Conservation (phyloP, 306 rosid genomes). For the Rubus idaeus region DNA sequence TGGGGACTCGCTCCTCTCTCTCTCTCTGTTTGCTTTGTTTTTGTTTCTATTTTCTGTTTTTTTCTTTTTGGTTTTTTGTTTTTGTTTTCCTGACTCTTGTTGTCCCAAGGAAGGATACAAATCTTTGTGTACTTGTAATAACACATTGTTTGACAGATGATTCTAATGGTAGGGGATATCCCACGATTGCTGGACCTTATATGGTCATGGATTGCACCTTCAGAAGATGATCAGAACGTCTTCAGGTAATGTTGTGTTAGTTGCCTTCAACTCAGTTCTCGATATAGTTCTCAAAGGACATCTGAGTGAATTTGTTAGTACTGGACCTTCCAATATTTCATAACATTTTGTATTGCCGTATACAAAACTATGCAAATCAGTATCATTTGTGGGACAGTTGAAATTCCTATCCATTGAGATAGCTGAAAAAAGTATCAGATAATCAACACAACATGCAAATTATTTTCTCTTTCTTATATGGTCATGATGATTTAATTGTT, state of each 20-base stretch:
- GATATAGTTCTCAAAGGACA: background rate
- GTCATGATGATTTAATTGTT: conserved; percentile 3
- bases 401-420: background rate
- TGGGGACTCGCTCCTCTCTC: background rate
- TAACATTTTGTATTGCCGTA: background rate
- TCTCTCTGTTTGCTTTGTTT: too few species aligned
- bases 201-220: conserved; percentile 98
- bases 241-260: conserved; percentile 55
- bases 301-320: background rate
- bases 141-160: conserved; percentile 59
- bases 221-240: conserved; percentile 66
- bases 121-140: conserved; percentile 21
- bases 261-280: conserved; percentile 26
- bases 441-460: conserved; percentile 4
- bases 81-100: background rate
- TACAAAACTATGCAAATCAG: background rate
- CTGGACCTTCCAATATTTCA: conserved; percentile 18
- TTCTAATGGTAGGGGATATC: conserved; percentile 83
- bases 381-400: background rate
- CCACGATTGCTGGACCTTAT: conserved; percentile 82
- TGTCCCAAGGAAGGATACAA: background rate
- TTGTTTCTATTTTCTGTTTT: too few species aligned
- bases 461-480: background rate
- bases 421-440: background rate
- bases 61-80: background rate